Evolutionary conservation across 2,329 filamentous ascomycete species (phyloP), one percentile per base, ranked within the genome.

Genomic region (Neurospora sp.): DNA sequence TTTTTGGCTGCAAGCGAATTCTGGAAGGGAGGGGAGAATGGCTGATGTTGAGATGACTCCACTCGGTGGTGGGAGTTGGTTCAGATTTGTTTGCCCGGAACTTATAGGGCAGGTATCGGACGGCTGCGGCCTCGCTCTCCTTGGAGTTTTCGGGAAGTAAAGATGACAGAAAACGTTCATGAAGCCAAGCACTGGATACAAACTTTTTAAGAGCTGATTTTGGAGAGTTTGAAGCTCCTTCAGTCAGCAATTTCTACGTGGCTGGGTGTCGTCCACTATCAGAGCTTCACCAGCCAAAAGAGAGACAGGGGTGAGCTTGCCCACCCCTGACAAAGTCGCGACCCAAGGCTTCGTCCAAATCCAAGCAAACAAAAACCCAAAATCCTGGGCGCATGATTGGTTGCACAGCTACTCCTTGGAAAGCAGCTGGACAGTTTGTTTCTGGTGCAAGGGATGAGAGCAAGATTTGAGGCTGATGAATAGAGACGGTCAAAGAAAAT

Each of bases 221-320:
- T 15, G 15, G 23, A 11, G 13, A 17, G 23, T 38, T 38, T 67
- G 39, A 28, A 15, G 62, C 17, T 10, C 33, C 38, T 67, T 42
- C 66, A 39, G 43, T 33, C 8, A 38, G 17, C 2, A 38, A 19
- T 11, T 7, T 7, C 19, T 8, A 15, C 66, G 71, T 74, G 71
- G 72, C 71, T 72, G 72, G 72, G 70, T 36, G 75, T 78, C 19
- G 7, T 71, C 36, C 71, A 36, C 66, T 78, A 78, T 68, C 78
- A 73, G 15, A 36, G 28, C n/a, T 74, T 78, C 75, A 78, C 75
- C 46, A 58, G 46, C 46, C 46, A 58, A 58, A 15, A 58, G 23
- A 58, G 23, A 58, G 52, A 33, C 52, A 58, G 13, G 52, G 52
- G 52, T 58, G 52, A 58, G 23, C 52, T 17, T 33, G 52, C 13